phyloP scores from a whole-genome alignment of 108 stramenopile genomes.

The Nitzschia sp. region DNA sequence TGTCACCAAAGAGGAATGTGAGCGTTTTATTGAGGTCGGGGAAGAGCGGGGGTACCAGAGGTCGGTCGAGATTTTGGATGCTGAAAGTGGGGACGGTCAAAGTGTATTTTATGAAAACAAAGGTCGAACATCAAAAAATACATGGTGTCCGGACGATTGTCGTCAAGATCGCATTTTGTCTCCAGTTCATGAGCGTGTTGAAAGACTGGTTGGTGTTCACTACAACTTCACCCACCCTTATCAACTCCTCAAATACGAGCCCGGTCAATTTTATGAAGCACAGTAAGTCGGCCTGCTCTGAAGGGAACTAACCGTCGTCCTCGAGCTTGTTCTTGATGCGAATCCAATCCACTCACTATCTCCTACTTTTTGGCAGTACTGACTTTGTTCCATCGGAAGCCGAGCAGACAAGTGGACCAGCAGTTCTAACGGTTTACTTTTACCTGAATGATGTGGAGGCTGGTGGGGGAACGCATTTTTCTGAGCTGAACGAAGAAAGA shows the following conservation, averaged over 20 bases:
- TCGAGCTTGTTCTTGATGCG: too few species aligned
- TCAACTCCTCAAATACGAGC: not conserved
- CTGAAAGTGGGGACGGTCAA: too few species aligned
- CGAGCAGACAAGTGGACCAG: conserved; percentile 65
- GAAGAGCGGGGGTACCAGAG: conserved; percentile 5
- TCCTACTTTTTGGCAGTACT: too few species aligned
- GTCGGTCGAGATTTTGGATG: conserved; percentile 29
- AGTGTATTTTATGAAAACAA: not conserved
- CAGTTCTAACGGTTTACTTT: conserved; percentile 79
- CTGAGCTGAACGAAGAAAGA: conserved; percentile 39
- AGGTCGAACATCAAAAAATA: conserved; percentile 47
- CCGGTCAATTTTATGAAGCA: not conserved
- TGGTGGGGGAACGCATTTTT: conserved; percentile 87
- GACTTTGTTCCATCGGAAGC: too few species aligned
- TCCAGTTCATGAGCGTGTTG: conserved; percentile 54
- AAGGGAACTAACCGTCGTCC: too few species aligned
- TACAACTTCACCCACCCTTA: conserved; percentile 52
- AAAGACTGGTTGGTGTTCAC: conserved; percentile 44
- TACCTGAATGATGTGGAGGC: conserved; percentile 91
- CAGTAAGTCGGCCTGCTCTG: too few species aligned
- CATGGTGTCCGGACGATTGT: conserved; percentile 73
- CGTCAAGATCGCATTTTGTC: conserved; percentile 37
- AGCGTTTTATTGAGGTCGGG: conserved; percentile 60
- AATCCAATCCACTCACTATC: too few species aligned
- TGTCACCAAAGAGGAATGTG: conserved; percentile 65